These are phyloP conservation scores for Carex arenaria DNA, from an alignment of 202 grass and related monocot species.

Conservation along the genomic window DNA sequence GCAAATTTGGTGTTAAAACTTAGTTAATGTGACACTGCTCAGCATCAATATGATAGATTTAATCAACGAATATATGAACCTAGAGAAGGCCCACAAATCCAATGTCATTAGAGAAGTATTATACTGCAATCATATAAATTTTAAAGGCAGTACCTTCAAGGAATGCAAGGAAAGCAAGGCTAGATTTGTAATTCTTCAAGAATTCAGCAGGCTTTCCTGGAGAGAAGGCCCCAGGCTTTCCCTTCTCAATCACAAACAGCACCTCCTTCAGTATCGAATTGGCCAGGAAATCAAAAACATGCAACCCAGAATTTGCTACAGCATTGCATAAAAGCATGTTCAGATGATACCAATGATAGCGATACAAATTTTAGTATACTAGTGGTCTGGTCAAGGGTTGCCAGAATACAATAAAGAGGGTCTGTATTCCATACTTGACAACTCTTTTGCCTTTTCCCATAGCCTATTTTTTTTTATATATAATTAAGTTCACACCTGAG, in stretches of 20 bases:
- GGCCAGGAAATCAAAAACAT: slow-evolving; percentile 96
- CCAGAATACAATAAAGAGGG: neutral
- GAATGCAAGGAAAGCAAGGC: slow-evolving; percentile 80
- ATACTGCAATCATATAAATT: neutral
- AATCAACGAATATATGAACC: neutral
- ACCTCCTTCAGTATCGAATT: slow-evolving; percentile 98
- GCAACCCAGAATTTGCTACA: slow-evolving; percentile 93
- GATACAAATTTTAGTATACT: neutral
- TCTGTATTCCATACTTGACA: neutral
- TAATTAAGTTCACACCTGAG: neutral
- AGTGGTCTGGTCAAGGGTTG: neutral
- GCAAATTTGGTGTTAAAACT: neutral
- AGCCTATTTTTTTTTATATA: neutral
- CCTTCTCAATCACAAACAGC: slow-evolving; percentile 72
- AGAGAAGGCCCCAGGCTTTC: slow-evolving; percentile 85
- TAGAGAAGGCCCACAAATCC: neutral
- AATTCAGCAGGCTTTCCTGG: slow-evolving; percentile 90
- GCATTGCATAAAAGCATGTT: slow-evolving; percentile 18
- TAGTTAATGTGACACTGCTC: neutral
- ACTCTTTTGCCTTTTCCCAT: neutral
- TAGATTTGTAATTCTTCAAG: slow-evolving; percentile 89
- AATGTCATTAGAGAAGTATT: neutral
- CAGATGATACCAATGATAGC: neutral
- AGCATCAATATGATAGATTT: neutral
- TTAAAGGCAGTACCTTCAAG: slow-evolving; percentile 66